Evolutionary conservation across 2,329 filamentous ascomycete genomes (phyloP), one percentile per base, ranked within the genome.

Genomic region (Colletotrichum chrysophilum): DNA sequence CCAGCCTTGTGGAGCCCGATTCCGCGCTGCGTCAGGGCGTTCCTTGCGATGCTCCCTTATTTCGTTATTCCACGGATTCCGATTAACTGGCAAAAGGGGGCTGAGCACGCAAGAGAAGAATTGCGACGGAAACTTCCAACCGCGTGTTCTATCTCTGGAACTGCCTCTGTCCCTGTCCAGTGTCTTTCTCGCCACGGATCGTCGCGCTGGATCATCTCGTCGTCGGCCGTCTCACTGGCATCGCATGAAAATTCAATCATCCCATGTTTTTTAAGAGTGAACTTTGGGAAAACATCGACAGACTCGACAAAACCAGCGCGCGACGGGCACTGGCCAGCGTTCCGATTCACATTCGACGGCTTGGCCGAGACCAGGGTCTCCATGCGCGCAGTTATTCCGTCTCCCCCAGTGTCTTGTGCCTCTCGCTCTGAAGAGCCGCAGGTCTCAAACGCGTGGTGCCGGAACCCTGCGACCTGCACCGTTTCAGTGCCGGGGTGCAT

Each of bases 381-480:
- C 69, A 34, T 56, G 73, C 56, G 56, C 38, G 38, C 26, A 64
- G 36, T 66, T 38, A 10, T 18, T 52, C 14, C 24, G 21, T 38
- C 26, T 66, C 36, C 28, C 43, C 43, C 43, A 48, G 18, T 48
- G 43, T 48, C 43, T 74, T 30, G 56, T 28, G n/a, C 36, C 34
- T 26, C 61, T 26, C 32, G 38, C 66, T 28, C 38, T 65, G 36
- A 61, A 81, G 79, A 80, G 78, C 80, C 79, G 78, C 77, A 78
- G 79, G 78, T 78, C 79, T 83, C 80, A 83, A 83, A 83, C 82
- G 74, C 65, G 18, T 74, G 70, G 77, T 80, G 80, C 81, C 77
- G 79, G 80, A 79, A 79, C 79, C 76, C 79, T 82, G 81, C 79
- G 80, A 82, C 82, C 78, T 77, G 64, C 71, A 68, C 75, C 71